Base-by-base conservation (phyloP, 2,329 filamentous ascomycete species). In the Thielaviopsis cerberus region DNA sequence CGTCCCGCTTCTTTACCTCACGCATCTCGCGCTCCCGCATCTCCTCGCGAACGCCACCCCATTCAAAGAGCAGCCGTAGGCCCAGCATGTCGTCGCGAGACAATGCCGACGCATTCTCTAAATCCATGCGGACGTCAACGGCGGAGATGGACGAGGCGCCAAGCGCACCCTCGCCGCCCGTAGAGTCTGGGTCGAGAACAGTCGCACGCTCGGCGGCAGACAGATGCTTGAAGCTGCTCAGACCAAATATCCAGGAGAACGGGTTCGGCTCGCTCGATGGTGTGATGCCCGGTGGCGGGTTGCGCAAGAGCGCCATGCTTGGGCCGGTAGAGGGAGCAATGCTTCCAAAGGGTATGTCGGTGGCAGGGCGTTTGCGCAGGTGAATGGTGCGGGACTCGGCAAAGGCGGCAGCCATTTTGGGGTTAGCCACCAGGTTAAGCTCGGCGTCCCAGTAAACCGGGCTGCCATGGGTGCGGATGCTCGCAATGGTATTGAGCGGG, bases 361-460 rank as follows among this genome's bases (percentile, higher is more conserved):
- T 78, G 48, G 81, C 76, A 15, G 83, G 78, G 57, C 88, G 80
- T 17, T 85, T 77, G 20, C 85, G 80, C 4, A 95, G 80, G 65
- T 82, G 83, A 50, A 96, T 72, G 1, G 80, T 86, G 64, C 94
- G 88, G 25, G 83, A 82, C 22, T 75, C 73, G 11, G 72, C 72
- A 71, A 95, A 72, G 3, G 82, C 79, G 0, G 76, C 69, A 4
- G 79, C 73, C 54, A 92, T 78, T 0, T 73, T 69, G 0, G 82
- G 73, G 59, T 85, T 81, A 54, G 75, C 72, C 3, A 72, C 73
- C 62, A 96, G 88, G 66, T 92, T 83, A 3, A 95, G 74, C 5
- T 82, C 81, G 2, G 94, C 76, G 50, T 87, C 83, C 90, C 90
- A 96, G 72, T 88, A 91, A 3, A 76, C 74, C 4, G 81, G 76